Conservation (phyloP, 1,284 basidiomycete genomes). For the Anthracocystis walkeri region DNA sequence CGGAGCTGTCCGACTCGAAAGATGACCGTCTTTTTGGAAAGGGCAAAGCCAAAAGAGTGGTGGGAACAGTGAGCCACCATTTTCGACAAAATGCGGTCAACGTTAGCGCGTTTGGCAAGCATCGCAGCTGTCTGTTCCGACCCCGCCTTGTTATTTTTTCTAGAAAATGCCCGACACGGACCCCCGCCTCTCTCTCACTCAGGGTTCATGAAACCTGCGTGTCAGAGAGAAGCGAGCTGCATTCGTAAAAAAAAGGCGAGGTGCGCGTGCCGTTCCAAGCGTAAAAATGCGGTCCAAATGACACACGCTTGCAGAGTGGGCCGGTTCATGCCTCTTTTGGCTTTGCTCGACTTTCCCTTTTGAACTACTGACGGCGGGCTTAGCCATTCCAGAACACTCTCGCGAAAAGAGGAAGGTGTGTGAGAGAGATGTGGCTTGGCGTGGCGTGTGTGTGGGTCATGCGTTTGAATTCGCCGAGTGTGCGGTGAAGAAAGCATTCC, state of each 20-base stretch:
- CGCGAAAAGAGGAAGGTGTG: neutral
- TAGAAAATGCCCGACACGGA: too few species aligned
- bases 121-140: too few species aligned
- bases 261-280: slow-evolving; percentile 17
- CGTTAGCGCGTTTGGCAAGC: too few species aligned
- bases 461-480: slow-evolving; percentile 3
- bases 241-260: neutral
- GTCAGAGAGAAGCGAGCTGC: neutral
- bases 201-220: slow-evolving; percentile 13
- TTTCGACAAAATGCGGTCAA: too few species aligned
- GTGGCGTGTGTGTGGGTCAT: neutral
- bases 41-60: too few species aligned
- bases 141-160: too few species aligned
- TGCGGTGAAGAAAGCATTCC: neutral
- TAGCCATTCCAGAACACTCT: slow-evolving; percentile 15
- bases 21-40: too few species aligned
- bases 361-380: neutral
- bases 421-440: neutral
- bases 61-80: too few species aligned
- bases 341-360: neutral
- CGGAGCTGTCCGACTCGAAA: too few species aligned
- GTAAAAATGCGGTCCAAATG: slow-evolving; percentile 13
- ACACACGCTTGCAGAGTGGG: neutral
- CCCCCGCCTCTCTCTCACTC: neutral
- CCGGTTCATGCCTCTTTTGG: slow-evolving; percentile 4